Conservation (phyloP, 2,329 filamentous ascomycete species). For the Colletotrichum acutatum region DNA sequence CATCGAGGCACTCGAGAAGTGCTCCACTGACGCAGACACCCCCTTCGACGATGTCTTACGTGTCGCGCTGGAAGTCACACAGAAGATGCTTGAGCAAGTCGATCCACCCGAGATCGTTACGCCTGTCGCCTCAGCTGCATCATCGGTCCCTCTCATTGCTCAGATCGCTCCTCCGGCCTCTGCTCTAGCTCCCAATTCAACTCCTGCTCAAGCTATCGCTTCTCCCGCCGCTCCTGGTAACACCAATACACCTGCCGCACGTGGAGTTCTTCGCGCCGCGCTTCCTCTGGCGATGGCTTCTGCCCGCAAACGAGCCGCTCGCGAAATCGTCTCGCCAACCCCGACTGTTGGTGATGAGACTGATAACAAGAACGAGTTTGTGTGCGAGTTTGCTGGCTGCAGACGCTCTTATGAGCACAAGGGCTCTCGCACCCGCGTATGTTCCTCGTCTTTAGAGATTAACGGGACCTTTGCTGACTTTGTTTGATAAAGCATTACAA, state of each 20-base stretch:
- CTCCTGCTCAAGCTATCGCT: background rate
- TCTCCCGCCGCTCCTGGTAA: background rate
- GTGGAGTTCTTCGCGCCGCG: background rate
- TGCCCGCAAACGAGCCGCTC: background rate
- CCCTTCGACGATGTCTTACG: background rate
- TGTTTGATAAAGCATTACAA: background rate
- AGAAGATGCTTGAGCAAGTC: background rate
- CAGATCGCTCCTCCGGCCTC: background rate
- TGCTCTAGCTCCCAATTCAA: background rate
- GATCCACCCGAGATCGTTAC: background rate
- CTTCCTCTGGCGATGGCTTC: background rate
- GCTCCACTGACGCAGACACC: background rate
- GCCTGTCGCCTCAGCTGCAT: rapidly evolving
- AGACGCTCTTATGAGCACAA: background rate
- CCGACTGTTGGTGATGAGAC: background rate
- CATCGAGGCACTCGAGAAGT: background rate
- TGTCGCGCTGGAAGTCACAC: background rate
- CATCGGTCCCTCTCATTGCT: background rate
- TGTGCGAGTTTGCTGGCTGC: background rate
- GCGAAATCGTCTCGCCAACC: background rate
- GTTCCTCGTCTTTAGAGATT: background rate
- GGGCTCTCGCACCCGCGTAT: background rate
- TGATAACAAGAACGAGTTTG: background rate
- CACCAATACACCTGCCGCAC: background rate
- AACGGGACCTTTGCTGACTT: background rate